Evolutionary conservation across 306 rosid species (phyloP).

Genomic region (Hippophae gyantsensis): DNA sequence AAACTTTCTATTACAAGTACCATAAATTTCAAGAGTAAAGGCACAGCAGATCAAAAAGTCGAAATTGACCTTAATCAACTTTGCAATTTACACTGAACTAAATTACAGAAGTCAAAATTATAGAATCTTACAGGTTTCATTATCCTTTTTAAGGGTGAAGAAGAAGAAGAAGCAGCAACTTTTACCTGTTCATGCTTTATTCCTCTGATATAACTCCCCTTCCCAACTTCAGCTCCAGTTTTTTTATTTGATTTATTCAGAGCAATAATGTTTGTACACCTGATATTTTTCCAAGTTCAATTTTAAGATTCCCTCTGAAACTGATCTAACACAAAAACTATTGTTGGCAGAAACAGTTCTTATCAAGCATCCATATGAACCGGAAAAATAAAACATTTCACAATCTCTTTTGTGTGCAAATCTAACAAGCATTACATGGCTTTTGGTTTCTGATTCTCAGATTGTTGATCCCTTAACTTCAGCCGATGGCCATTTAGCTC

Average conservation of each 20-base stretch:
- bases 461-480: background rate
- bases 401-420: no score
- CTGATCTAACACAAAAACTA: background rate
- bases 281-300: slow-evolving; percentile 2
- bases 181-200: slow-evolving; percentile 17
- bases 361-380: background rate
- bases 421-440: slow-evolving; percentile 6
- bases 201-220: slow-evolving; percentile 11
- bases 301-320: slow-evolving; percentile 7
- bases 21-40: no score
- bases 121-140: no score
- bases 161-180: background rate
- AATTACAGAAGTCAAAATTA: no score
- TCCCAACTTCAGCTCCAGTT: background rate
- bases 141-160: no score
- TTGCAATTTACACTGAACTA: no score
- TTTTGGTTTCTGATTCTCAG: slow-evolving; percentile 15
- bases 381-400: no score
- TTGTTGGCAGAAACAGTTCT: background rate
- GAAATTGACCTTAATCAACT: no score
- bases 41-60: no score
- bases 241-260: slow-evolving; percentile 1
- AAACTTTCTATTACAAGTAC: no score
- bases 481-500: slow-evolving; percentile 2
- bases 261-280: slow-evolving; percentile 4